Evolutionary conservation across 805 yeast genomes (phyloP).

Genomic region (Nakazawaea anatomiae): DNA sequence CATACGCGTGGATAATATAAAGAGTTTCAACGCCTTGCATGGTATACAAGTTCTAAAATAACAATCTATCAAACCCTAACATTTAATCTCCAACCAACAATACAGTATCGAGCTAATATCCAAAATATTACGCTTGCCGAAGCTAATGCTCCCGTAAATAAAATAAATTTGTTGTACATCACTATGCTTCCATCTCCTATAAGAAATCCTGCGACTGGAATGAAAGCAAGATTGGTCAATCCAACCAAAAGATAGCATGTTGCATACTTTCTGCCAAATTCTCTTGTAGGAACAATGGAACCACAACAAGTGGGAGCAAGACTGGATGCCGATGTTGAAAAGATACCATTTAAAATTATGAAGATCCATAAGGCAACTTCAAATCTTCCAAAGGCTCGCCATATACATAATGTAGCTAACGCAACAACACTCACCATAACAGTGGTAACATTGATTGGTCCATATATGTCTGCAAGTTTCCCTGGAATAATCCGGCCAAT

Average conservation of each 20-base stretch:
- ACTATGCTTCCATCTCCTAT: slow-evolving; percentile 26
- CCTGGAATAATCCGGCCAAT: slow-evolving; percentile 42
- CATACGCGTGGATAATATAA: background rate
- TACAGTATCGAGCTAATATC: slow-evolving; percentile 30
- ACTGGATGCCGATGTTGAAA: slow-evolving; percentile 50
- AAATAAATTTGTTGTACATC: slow-evolving; percentile 36
- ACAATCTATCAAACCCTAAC: slow-evolving; percentile 5
- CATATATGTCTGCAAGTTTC: slow-evolving; percentile 35
- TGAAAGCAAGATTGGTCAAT: slow-evolving; percentile 30
- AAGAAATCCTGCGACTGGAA: slow-evolving; percentile 40
- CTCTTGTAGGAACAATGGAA: slow-evolving; percentile 47
- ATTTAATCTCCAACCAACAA: slow-evolving; percentile 36
- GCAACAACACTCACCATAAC: slow-evolving; percentile 28
- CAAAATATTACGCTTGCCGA: slow-evolving; percentile 32
- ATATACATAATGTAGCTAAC: slow-evolving; percentile 15
- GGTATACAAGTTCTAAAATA: no score
- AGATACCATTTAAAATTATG: slow-evolving; percentile 47
- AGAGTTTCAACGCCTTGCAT: no score
- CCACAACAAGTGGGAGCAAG: slow-evolving; percentile 58
- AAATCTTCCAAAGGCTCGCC: slow-evolving; percentile 58
- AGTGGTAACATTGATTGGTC: slow-evolving; percentile 36
- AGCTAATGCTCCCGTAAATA: slow-evolving; percentile 36
- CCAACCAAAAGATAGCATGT: slow-evolving; percentile 40
- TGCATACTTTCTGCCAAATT: slow-evolving; percentile 64
- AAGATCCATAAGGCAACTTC: slow-evolving; percentile 40